Base-by-base conservation (phyloP, 805 yeast species). In the Suhomyces kilbournensis region DNA sequence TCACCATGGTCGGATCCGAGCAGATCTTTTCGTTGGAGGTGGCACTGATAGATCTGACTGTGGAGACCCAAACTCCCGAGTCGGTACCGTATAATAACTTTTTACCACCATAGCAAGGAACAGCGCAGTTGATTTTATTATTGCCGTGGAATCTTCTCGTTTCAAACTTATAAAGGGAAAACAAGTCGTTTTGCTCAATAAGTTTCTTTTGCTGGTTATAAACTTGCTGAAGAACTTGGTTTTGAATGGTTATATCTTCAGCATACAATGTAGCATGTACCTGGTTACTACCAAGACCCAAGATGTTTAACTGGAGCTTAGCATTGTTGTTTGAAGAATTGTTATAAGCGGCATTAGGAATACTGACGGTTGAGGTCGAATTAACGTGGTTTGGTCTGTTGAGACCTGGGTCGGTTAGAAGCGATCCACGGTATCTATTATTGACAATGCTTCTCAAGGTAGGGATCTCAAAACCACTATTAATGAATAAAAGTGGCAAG, bases 91-190 rank as follows among this genome's bases (percentile, higher is more conserved):
- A 92, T 34, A 94, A 68, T 57, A 92, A 72, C 65, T 92, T 89
- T 57, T 96, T 81, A 19, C 98, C 98, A 49, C 97, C 97, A 64
- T 94, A 96, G 67, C 89, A 87, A 32, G 97, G 96, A 39, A 88
- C 91, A 26, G 91, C 93, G 74, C 97, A 91, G 64, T 90, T 91
- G 60, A 93, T 88, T 55, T 87, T 82, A 64, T 92, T 75, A 77
- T 78, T 75, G 47, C 84, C 82, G 57, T 84, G 90, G 68, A 92
- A 92, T 62, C 83, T 83, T 55, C 87, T 78, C 22, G 90, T 85
- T 57, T 87, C 88, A 51, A 90, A 77, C 55, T 90, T 86, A 15
- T 85, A 83, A 56, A 86, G 73, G 1, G 94, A 85, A 68, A 88
- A 91, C 56, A 93, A 86, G 59, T 90, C 94, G 54, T 90, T 82